Conservation (phyloP, 306 rosid species). For the Malus asiatica region DNA sequence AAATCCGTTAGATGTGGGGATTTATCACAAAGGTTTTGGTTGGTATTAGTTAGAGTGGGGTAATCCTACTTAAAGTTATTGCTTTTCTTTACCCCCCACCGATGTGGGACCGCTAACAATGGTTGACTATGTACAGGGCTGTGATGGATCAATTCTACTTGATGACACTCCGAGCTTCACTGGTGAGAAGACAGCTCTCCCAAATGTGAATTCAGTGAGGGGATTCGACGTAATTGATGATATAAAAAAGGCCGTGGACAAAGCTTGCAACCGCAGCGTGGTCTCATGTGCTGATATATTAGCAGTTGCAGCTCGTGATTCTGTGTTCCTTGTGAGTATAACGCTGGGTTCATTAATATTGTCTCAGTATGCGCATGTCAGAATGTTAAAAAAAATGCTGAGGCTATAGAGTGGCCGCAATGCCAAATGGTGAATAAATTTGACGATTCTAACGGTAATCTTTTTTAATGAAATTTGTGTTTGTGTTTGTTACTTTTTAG, state of each 20-base stretch:
- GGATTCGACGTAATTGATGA: conserved; percentile 24
- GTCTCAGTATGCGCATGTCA: background rate
- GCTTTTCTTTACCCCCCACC: too few relatives aligned
- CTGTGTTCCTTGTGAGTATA: conserved; percentile 8
- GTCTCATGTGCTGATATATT: conserved; percentile 34
- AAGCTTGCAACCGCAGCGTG: conserved; percentile 4
- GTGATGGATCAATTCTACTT: conserved; percentile 31
- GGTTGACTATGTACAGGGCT: conserved; percentile 11
- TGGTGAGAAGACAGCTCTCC: conserved; percentile 30
- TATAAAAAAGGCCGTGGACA: conserved; percentile 16
- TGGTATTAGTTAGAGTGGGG: too few relatives aligned
- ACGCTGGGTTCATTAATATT: background rate
- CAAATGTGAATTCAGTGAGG: conserved; percentile 20
- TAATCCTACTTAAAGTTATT: too few relatives aligned
- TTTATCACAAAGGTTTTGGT: too few relatives aligned
- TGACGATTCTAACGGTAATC: too few relatives aligned
- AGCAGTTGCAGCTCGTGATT: conserved; percentile 29
- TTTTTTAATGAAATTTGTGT: background rate
- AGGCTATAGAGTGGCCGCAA: too few relatives aligned
- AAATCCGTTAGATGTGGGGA: too few relatives aligned
- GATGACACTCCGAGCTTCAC: conserved; percentile 21
- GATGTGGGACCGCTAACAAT: too few relatives aligned
- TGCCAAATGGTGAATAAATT: too few relatives aligned
- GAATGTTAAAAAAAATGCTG: background rate
- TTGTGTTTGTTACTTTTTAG: background rate